Evolutionary conservation across 192 early-diverging fungal species (phyloP).

Genomic region (Coemansia sp.): DNA sequence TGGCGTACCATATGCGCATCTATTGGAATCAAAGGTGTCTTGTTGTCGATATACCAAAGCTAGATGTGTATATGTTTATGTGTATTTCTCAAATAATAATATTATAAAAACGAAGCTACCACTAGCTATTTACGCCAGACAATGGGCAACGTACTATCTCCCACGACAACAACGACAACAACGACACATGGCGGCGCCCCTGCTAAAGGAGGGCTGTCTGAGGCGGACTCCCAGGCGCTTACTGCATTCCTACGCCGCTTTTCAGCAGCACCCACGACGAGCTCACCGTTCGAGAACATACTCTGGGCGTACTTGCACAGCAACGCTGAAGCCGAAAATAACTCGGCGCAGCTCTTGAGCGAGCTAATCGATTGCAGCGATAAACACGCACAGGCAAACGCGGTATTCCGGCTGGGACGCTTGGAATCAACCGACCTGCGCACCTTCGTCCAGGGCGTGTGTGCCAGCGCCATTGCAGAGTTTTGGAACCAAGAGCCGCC

Average conservation of each 20-base stretch:
- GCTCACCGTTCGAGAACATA: background rate
- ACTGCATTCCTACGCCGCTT: background rate
- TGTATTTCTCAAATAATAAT: background rate
- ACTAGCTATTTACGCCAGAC: background rate
- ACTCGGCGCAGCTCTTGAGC: background rate
- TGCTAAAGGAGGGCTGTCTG: background rate
- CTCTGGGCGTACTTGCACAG: slow-evolving; percentile 2
- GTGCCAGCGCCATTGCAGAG: slow-evolving; percentile 4
- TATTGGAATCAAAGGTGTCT: too few relatives aligned
- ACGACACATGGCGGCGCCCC: background rate
- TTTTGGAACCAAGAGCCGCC: slow-evolving; percentile 15
- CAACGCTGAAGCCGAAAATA: background rate
- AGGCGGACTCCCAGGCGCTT: slow-evolving; percentile 2
- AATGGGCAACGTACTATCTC: slow-evolving; percentile 7
- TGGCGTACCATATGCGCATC: too few relatives aligned
- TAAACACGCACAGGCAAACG: background rate
- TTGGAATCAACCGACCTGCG: background rate
- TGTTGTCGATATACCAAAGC: background rate
- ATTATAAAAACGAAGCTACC: too few relatives aligned
- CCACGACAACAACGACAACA: background rate
- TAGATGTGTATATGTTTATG: background rate
- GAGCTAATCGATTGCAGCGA: background rate
- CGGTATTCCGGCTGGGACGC: background rate
- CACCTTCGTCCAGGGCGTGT: slow-evolving; percentile 8
- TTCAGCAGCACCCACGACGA: background rate